Evolutionary conservation across 805 yeast genomes (phyloP).

Genomic region (Isabelozyma gotoi): DNA sequence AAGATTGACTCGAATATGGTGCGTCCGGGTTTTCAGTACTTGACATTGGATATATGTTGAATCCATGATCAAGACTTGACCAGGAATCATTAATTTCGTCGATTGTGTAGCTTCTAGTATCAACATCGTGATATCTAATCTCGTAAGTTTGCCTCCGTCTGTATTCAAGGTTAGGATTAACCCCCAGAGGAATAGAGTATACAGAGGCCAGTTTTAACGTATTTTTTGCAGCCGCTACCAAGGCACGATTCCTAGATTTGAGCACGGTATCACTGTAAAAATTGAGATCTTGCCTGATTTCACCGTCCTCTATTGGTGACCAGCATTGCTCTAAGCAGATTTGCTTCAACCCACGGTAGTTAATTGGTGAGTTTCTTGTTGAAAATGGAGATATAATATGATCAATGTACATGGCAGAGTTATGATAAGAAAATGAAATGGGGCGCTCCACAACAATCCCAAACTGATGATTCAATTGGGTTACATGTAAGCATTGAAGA

Average conservation of each 20-base stretch:
- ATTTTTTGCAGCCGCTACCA: not conserved
- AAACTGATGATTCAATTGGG: constrained; percentile 18
- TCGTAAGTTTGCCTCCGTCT: not conserved
- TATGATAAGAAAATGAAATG: constrained; percentile 19
- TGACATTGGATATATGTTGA: not conserved
- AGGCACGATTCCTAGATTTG: not conserved
- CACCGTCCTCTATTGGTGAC: constrained; percentile 27
- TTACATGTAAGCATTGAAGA: constrained; percentile 10
- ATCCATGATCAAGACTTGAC: not conserved
- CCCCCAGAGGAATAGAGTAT: not conserved
- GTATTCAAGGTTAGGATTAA: not conserved
- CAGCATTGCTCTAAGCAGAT: constrained; percentile 28
- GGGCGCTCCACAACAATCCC: constrained; percentile 29
- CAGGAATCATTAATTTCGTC: not conserved
- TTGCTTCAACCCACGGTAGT: constrained; percentile 9
- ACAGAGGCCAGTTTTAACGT: not conserved
- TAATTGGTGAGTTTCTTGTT: not conserved
- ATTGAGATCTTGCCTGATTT: constrained; percentile 1
- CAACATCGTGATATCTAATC: not conserved
- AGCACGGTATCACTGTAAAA: not conserved
- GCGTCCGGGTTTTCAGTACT: not conserved
- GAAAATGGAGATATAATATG: constrained; percentile 5
- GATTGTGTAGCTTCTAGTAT: not conserved
- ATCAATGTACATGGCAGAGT: constrained; percentile 16
- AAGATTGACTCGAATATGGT: constrained; percentile 4